phyloP scores from a whole-genome alignment of 2,329 filamentous ascomycete species.

The Geosmithia flava region DNA sequence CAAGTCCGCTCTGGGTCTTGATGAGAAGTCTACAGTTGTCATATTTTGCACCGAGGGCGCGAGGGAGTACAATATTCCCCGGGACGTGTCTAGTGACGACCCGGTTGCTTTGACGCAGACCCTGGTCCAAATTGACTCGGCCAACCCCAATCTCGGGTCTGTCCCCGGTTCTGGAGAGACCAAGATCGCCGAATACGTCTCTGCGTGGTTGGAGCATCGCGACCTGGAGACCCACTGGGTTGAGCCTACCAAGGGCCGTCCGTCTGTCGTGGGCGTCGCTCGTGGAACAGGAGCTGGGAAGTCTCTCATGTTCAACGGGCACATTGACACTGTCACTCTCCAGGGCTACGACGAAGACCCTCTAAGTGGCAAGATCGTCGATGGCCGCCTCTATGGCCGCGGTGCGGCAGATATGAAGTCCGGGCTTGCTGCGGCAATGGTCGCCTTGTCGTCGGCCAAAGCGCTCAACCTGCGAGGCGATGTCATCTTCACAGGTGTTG shows the following conservation, averaged over 20 bases:
- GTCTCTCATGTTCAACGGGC: conserved; percentile 38
- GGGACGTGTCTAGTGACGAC: conserved; percentile 26
- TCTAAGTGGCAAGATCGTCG: conserved; percentile 25
- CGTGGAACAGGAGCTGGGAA: conserved; percentile 32
- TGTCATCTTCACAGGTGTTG: conserved; percentile 38
- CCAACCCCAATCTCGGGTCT: conserved; percentile 28
- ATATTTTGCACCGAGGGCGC: conserved; percentile 49
- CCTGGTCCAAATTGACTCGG: conserved; percentile 35
- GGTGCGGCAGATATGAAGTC: conserved; percentile 39
- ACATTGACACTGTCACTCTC: conserved; percentile 38
- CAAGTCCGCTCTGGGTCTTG: conserved; percentile 21
- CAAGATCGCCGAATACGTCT: conserved; percentile 30
- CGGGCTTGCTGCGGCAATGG: conserved; percentile 32
- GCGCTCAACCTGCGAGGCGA: conserved; percentile 28
- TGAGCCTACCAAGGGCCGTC: conserved; percentile 30
- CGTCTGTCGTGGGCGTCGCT: conserved; percentile 35
- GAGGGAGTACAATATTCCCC: conserved; percentile 36
- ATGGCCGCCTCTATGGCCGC: conserved; percentile 29
- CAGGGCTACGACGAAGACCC: conserved; percentile 31
- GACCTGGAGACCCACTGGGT: conserved; percentile 36
- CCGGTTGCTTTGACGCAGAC: conserved; percentile 26
- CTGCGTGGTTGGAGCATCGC: conserved; percentile 36
- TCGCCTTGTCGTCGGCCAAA: conserved; percentile 24
- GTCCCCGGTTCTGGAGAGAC: conserved; percentile 30
- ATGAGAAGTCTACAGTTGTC: conserved; percentile 43